Evolutionary conservation across 345 rosid genomes (phyloP).

Genomic region (Atalantia buxifolia): DNA sequence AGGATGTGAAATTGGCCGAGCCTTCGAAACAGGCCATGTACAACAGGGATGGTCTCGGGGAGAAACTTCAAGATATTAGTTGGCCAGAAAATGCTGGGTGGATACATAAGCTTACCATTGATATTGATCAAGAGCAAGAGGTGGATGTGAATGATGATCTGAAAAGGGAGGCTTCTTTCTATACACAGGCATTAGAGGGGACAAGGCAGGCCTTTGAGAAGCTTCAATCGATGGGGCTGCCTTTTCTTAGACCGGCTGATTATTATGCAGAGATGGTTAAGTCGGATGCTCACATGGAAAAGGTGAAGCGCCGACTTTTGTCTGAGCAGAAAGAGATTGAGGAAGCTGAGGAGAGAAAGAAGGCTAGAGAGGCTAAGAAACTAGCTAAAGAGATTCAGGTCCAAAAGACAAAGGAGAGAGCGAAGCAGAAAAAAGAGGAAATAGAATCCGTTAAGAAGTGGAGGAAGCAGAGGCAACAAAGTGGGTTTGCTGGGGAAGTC

Average conservation of each 20-base stretch:
- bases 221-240: constrained; percentile 51
- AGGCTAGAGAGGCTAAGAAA: constrained; percentile 76
- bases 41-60: constrained; percentile 62
- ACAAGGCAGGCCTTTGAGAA: constrained; percentile 60
- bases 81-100: constrained; percentile 74
- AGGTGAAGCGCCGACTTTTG: constrained; percentile 72
- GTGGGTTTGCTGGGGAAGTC: constrained; percentile 53
- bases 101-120: constrained; percentile 66
- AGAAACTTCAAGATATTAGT: constrained; percentile 75
- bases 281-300: constrained; percentile 74
- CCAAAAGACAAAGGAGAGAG: constrained; percentile 71
- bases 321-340: constrained; percentile 63
- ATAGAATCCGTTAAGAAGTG: constrained; percentile 79
- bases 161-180: constrained; percentile 66
- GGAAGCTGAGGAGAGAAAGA: constrained; percentile 91
- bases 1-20: constrained; percentile 50
- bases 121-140: constrained; percentile 57
- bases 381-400: constrained; percentile 78
- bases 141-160: constrained; percentile 92
- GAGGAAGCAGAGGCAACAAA: constrained; percentile 90
- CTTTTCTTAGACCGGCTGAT: constrained; percentile 78
- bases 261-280: constrained; percentile 93
- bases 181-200: constrained; percentile 78
- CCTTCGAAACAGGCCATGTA: constrained; percentile 58
- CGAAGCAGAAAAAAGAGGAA: constrained; percentile 66